A percentile compares a stretch with the other conserved stretches of the same genome.
These are phyloP conservation scores for Brassica cretica DNA, from an alignment of 345 rosid genomes.

Conservation along the genomic window DNA sequence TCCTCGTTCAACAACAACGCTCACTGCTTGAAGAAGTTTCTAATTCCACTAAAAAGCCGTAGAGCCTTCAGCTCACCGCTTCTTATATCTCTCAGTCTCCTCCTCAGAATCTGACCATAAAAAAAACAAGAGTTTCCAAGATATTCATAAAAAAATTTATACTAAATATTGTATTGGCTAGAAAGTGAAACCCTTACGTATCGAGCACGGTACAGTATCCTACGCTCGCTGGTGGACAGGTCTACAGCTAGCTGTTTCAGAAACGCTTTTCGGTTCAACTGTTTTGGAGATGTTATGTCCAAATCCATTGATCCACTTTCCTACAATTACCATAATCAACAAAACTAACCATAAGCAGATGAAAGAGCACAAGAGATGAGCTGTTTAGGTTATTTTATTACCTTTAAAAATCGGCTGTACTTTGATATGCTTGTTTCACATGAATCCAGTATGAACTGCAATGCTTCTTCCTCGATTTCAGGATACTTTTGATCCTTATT, in stretches of 20 bases:
- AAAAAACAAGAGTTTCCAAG: background rate
- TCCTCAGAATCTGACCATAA: constrained; percentile 69
- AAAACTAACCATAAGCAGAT: constrained; percentile 56
- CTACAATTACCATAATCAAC: constrained; percentile 36
- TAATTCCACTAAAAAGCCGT: constrained; percentile 62
- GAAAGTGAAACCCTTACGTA: constrained; percentile 53
- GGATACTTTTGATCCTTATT: constrained; percentile 65
- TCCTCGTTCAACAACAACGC: constrained; percentile 1
- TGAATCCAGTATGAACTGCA: constrained; percentile 71
- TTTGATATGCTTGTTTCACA: constrained; percentile 90
- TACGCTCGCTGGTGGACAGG: constrained; percentile 77
- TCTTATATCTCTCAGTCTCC: constrained; percentile 77
- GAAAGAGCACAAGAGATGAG: background rate
- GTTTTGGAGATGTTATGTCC: constrained; percentile 94
- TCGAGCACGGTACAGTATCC: constrained; percentile 89
- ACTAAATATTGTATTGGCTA: background rate
- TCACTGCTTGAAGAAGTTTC: constrained; percentile 65
- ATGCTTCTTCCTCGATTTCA: constrained; percentile 72
- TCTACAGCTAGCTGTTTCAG: constrained; percentile 95
- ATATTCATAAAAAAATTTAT: background rate
- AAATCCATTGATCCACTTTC: constrained; percentile 94
- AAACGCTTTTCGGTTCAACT: constrained; percentile 75
- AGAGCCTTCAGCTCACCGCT: constrained; percentile 88
- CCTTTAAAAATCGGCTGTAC: constrained; percentile 86
- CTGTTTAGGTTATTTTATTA: constrained; percentile 12